Evolutionary conservation across 805 yeast species (phyloP).

Genomic region (Candida taoyuanica): DNA sequence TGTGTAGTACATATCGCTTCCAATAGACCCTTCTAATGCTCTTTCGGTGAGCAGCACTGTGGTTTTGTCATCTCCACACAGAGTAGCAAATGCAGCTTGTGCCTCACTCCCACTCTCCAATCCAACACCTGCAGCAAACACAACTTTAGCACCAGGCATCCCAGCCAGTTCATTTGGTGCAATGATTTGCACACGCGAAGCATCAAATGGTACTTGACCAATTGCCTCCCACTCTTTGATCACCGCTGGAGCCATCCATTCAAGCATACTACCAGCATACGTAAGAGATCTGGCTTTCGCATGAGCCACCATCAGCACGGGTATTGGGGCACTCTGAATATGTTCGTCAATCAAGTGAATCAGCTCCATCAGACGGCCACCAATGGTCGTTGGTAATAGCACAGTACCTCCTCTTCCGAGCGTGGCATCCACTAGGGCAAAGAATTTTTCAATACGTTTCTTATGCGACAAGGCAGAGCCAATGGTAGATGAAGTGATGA

Average conservation of each 20-base stretch:
- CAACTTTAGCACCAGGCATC: conserved; percentile 68
- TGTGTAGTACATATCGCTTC: conserved; percentile 43
- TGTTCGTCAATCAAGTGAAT: conserved; percentile 68
- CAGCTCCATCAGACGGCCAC: conserved; percentile 79
- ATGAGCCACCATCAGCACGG: conserved; percentile 71
- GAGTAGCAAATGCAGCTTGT: conserved; percentile 43
- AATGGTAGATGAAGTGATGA: conserved; percentile 67
- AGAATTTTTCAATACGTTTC: conserved; percentile 57
- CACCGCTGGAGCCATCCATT: conserved; percentile 93
- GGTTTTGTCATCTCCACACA: conserved; percentile 62
- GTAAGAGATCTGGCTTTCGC: conserved; percentile 74
- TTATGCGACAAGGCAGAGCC: conserved; percentile 64
- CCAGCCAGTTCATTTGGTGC: conserved; percentile 51
- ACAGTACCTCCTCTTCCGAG: conserved; percentile 76
- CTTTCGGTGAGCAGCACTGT: conserved; percentile 74
- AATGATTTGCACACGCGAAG: conserved; percentile 53
- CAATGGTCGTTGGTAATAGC: conserved; percentile 73
- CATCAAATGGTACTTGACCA: conserved; percentile 75
- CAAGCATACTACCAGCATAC: conserved; percentile 85
- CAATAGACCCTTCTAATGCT: conserved; percentile 44
- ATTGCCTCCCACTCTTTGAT: conserved; percentile 78
- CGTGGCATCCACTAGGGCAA: conserved; percentile 59
- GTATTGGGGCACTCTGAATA: conserved; percentile 45
- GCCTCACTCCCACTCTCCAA: conserved; percentile 61
- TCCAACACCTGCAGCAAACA: conserved; percentile 70